A percentile compares a stretch with the other conserved stretches of the same genome.
These are phyloP conservation scores for Russula emetica DNA, from an alignment of 768 basidiomycete species.

Conservation along the genomic window DNA sequence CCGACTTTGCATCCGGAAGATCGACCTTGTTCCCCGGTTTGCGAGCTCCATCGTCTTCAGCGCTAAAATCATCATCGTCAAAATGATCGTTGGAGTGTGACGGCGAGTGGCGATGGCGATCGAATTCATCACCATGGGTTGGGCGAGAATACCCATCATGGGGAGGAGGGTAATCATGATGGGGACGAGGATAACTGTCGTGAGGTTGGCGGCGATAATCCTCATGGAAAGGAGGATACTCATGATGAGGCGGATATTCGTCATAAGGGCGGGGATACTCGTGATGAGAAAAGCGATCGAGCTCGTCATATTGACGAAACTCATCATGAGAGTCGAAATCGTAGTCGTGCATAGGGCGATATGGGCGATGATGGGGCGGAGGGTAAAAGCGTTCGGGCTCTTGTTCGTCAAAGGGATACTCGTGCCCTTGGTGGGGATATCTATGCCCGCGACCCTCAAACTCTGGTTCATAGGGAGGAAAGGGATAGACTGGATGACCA, in stretches of 20 bases:
- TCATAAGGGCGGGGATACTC: not conserved
- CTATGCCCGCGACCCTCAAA: not conserved
- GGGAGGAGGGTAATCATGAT: not conserved
- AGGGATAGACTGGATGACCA: not conserved
- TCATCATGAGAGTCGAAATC: not conserved
- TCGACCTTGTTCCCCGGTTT: not conserved
- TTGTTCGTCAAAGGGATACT: not conserved
- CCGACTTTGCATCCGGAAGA: not conserved
- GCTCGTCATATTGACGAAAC: not conserved
- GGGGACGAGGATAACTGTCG: not conserved
- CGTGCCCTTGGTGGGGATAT: conserved; percentile 5
- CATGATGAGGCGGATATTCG: not conserved
- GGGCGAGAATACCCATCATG: not conserved
- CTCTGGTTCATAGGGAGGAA: not conserved
- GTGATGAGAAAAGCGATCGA: not conserved
- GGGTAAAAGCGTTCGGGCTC: not conserved
- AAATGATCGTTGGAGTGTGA: not conserved
- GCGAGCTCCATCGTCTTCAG: not conserved
- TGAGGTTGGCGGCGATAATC: not conserved
- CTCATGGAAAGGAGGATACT: not conserved
- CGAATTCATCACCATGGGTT: not conserved
- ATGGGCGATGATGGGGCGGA: not conserved
- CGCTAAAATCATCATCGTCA: not conserved
- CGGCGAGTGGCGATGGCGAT: not conserved
- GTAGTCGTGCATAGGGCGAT: not conserved